A percentile compares a stretch with the other conserved stretches of the same genome.
phyloP scores from a whole-genome alignment of 2,329 filamentous ascomycete species.

The Penicillium palitans region DNA sequence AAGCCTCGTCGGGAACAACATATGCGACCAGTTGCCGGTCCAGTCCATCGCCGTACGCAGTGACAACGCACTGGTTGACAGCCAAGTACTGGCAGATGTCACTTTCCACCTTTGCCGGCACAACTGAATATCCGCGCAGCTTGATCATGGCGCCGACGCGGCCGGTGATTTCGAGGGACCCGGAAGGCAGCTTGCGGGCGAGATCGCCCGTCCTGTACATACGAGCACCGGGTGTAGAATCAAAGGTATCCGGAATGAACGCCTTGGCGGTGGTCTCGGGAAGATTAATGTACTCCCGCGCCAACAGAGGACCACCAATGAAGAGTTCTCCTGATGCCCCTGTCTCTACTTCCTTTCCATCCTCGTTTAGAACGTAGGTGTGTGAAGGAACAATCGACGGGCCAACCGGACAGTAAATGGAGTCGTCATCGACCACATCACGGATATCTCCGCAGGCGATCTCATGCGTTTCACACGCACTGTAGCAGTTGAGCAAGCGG shows the following conservation, averaged over 20 bases:
- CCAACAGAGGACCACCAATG: constrained; percentile 71
- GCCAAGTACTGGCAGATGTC: constrained; percentile 69
- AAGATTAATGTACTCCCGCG: constrained; percentile 76
- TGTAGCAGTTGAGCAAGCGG: constrained; percentile 76
- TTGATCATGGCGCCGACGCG: constrained; percentile 80
- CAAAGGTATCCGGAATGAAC: constrained; percentile 68
- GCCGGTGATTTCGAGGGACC: constrained; percentile 72
- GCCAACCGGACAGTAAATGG: constrained; percentile 71
- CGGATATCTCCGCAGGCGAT: constrained; percentile 74
- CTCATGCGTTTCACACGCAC: constrained; percentile 79
- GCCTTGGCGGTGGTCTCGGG: constrained; percentile 73
- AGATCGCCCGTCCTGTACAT: constrained; percentile 77
- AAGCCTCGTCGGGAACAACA: constrained; percentile 65
- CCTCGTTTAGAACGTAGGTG: constrained; percentile 71
- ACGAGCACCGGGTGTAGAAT: constrained; percentile 58
- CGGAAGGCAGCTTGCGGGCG: constrained; percentile 65
- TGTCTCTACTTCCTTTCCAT: constrained; percentile 61
- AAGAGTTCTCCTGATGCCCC: constrained; percentile 72
- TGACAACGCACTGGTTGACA: constrained; percentile 69
- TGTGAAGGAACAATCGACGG: constrained; percentile 66
- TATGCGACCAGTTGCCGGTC: constrained; percentile 76
- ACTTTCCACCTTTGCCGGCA: constrained; percentile 74
- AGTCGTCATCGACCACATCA: constrained; percentile 64
- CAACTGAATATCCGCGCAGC: constrained; percentile 74
- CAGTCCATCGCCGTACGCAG: constrained; percentile 73